Conservation (phyloP, 2,329 filamentous ascomycete species). For the Ceratocystis variospora region DNA sequence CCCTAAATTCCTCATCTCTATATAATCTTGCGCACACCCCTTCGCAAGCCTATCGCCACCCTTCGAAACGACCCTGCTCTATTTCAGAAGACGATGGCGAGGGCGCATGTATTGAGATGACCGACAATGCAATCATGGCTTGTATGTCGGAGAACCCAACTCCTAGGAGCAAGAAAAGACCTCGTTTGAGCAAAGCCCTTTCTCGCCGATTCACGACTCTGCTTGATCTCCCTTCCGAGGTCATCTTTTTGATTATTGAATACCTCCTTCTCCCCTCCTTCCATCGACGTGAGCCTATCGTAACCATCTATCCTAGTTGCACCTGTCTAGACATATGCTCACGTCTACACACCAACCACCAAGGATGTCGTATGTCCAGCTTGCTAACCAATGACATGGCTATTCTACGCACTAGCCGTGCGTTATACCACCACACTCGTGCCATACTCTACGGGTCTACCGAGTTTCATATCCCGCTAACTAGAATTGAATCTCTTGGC, state of each 20-base stretch:
- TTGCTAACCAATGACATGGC: conserved; percentile 17
- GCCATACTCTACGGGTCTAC: conserved; percentile 36
- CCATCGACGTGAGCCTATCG: conserved; percentile 23
- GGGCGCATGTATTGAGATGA: neutral
- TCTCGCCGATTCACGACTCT: neutral
- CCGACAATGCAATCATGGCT: conserved; percentile 1
- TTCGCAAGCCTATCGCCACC: neutral
- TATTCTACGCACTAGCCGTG: conserved; percentile 29
- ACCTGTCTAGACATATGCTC: conserved; percentile 25
- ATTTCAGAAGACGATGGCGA: neutral
- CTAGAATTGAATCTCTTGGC: conserved; percentile 19
- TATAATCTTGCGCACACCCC: neutral
- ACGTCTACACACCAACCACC: conserved; percentile 25
- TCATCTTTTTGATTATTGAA: conserved; percentile 15
- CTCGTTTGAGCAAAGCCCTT: neutral
- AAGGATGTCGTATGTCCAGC: conserved; percentile 25
- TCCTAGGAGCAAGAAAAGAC: neutral
- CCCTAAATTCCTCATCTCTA: neutral
- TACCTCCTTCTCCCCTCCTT: neutral
- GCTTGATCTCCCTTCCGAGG: conserved; percentile 13
- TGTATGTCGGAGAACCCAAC: neutral
- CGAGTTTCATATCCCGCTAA: conserved; percentile 31
- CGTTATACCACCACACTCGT: conserved; percentile 28
- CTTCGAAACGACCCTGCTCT: neutral
- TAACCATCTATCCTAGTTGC: conserved; percentile 27